Conservation (phyloP, 176 grass and related monocot genomes). For the Elaeis guineensis region DNA sequence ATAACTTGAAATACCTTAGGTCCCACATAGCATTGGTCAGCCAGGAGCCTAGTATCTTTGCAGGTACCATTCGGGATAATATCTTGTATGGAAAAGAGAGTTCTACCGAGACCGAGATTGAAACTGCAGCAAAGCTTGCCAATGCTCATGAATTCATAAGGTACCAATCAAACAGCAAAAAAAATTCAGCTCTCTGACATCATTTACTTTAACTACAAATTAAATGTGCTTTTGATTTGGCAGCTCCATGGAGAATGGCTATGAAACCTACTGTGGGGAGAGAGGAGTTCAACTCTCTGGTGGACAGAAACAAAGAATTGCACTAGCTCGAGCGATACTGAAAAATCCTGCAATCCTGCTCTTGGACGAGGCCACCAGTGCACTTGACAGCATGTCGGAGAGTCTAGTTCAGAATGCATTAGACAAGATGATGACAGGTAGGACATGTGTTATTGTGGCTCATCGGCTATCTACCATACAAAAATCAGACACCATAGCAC, state of each 20-base stretch:
- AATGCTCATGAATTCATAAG: not conserved
- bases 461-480: slow-evolving; percentile 44
- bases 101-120: not conserved
- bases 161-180: too few relatives aligned
- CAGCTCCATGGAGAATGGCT: slow-evolving; percentile 43
- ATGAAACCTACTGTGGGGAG: slow-evolving; percentile 40
- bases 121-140: not conserved
- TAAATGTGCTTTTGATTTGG: too few relatives aligned
- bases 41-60: slow-evolving; percentile 5
- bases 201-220: too few relatives aligned
- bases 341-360: slow-evolving; percentile 36
- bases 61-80: slow-evolving; percentile 7
- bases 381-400: slow-evolving; percentile 28
- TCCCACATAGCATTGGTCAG: not conserved
- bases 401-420: slow-evolving; percentile 41
- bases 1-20: slow-evolving; percentile 1
- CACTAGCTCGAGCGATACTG: slow-evolving; percentile 41
- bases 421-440: slow-evolving; percentile 39
- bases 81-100: slow-evolving; percentile 1
- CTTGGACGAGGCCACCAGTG: slow-evolving; percentile 17
- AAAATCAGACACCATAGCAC: slow-evolving; percentile 31
- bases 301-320: slow-evolving; percentile 50
- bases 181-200: too few relatives aligned
- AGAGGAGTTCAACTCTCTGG: slow-evolving; percentile 46
- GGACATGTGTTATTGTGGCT: slow-evolving; percentile 47